These are phyloP conservation scores for Borovskyia barvae DNA, from an alignment of 208 protist genomes.

Conservation along the genomic window DNA sequence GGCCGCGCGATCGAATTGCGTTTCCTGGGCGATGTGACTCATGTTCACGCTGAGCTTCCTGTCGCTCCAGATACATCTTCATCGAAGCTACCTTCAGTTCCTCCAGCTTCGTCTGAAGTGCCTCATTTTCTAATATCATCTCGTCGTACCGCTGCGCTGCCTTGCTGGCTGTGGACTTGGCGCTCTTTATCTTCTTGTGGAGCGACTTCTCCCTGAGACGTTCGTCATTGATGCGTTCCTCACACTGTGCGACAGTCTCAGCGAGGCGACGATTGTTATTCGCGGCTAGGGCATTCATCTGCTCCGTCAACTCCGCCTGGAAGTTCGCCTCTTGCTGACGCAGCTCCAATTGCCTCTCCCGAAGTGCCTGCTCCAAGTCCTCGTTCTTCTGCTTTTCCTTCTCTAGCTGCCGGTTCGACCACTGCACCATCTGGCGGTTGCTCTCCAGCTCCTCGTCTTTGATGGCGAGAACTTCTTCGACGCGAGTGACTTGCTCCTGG, in stretches of 20 bases:
- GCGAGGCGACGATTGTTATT: conserved; percentile 86
- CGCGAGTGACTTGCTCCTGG: conserved; percentile 76
- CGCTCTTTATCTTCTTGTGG: conserved; percentile 86
- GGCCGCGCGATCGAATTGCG: conserved; percentile 39
- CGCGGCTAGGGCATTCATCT: conserved; percentile 75
- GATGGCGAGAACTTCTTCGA: conserved; percentile 66
- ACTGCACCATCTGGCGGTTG: conserved; percentile 88
- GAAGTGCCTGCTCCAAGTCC: conserved; percentile 70
- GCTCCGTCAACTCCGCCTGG: conserved; percentile 62
- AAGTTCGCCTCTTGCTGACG: conserved; percentile 73
- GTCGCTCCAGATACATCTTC: conserved; percentile 86
- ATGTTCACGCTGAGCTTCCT: conserved; percentile 74
- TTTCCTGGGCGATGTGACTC: conserved; percentile 50
- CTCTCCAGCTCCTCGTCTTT: conserved; percentile 78
- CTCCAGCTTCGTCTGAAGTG: conserved; percentile 77
- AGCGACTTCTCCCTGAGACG: conserved; percentile 76
- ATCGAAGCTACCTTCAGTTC: conserved; percentile 92
- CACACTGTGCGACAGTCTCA: conserved; percentile 74
- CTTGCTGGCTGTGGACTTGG: conserved; percentile 77
- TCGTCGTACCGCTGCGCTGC: conserved; percentile 89
- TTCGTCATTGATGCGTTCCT: conserved; percentile 76
- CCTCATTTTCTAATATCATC: conserved; percentile 91
- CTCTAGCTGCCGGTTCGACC: conserved; percentile 80
- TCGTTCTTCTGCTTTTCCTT: conserved; percentile 85
- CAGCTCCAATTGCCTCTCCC: conserved; percentile 79